Evolutionary conservation across 768 basidiomycete genomes (phyloP).

Genomic region (Mycena rosella): DNA sequence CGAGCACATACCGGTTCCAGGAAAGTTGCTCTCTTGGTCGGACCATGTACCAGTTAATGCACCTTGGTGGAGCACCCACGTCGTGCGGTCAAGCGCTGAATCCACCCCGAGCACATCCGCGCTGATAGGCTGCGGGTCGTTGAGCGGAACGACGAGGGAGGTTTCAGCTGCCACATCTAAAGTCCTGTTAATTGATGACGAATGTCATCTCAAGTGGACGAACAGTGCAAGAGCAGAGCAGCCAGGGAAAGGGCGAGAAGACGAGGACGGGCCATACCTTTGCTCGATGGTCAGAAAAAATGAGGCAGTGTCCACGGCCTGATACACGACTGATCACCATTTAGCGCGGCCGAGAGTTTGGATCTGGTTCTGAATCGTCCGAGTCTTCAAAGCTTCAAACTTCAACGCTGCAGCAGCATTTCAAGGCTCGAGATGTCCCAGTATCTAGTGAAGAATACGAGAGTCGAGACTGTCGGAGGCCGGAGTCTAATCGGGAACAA

Average conservation of each 20-base stretch:
- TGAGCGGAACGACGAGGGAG: slow-evolving; percentile 28
- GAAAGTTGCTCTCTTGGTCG: slow-evolving; percentile 30
- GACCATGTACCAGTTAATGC: slow-evolving; percentile 32
- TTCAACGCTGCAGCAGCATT: too few relatives aligned
- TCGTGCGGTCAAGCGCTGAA: slow-evolving; percentile 26
- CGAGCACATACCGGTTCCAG: slow-evolving; percentile 32
- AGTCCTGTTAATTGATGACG: neutral
- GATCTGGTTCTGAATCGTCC: too few relatives aligned
- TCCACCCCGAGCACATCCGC: slow-evolving; percentile 31
- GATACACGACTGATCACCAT: too few relatives aligned
- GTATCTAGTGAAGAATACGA: too few relatives aligned
- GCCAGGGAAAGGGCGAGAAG: slow-evolving; percentile 25
- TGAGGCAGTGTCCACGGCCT: too few relatives aligned
- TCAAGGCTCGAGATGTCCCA: too few relatives aligned
- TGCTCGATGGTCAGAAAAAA: too few relatives aligned
- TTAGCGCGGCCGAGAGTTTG: too few relatives aligned
- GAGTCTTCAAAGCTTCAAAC: too few relatives aligned
- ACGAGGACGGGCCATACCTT: too few relatives aligned
- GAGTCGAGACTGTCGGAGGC: too few relatives aligned
- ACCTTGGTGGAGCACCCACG: slow-evolving; percentile 31
- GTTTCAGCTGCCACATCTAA: slow-evolving; percentile 29
- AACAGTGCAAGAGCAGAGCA: slow-evolving; percentile 17
- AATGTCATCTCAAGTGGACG: neutral
- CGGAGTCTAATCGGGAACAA: too few relatives aligned
- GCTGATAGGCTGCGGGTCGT: slow-evolving; percentile 31